Percentiles rank a stretch among this genome's conserved stretches.
phyloP scores from a whole-genome alignment of 2,329 filamentous ascomycete genomes.

The Arthrinium phaeospermum region DNA sequence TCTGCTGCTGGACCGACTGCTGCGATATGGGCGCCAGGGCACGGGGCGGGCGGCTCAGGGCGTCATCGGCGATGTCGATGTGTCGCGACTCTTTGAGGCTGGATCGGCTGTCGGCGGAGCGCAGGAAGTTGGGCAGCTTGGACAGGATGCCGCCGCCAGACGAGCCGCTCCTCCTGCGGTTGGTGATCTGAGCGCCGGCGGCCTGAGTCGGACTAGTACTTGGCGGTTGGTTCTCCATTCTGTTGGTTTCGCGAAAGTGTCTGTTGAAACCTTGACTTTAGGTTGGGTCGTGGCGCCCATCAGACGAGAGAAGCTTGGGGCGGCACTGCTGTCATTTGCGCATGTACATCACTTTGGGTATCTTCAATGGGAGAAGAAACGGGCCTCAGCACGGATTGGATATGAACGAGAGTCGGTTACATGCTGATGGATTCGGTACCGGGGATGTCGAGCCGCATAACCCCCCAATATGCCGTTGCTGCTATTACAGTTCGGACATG shows the following conservation, averaged over 20 bases:
- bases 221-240: slow-evolving; percentile 38
- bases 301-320: slow-evolving; percentile 13
- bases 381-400: not conserved
- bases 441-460: slow-evolving; percentile 4
- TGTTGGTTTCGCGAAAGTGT: slow-evolving; percentile 26
- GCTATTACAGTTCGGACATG: slow-evolving; percentile 9
- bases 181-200: slow-evolving; percentile 33
- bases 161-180: slow-evolving; percentile 61
- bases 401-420: slow-evolving; percentile 6
- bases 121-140: slow-evolving; percentile 69
- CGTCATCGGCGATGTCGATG: slow-evolving; percentile 31
- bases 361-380: not conserved
- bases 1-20: slow-evolving; percentile 46
- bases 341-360: not conserved
- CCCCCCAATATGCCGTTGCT: not conserved
- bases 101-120: slow-evolving; percentile 42
- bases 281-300: slow-evolving; percentile 21
- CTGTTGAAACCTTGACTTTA: slow-evolving; percentile 22
- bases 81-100: slow-evolving; percentile 33
- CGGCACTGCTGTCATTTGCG: slow-evolving; percentile 5
- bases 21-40: slow-evolving; percentile 40
- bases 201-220: slow-evolving; percentile 22
- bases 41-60: slow-evolving; percentile 34
- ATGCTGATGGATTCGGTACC: not conserved
- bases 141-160: slow-evolving; percentile 66